Percentiles rank a stretch among this genome's conserved stretches.
Conservation (phyloP, 2,329 filamentous ascomycete species). For the Arthroderma sp. region DNA sequence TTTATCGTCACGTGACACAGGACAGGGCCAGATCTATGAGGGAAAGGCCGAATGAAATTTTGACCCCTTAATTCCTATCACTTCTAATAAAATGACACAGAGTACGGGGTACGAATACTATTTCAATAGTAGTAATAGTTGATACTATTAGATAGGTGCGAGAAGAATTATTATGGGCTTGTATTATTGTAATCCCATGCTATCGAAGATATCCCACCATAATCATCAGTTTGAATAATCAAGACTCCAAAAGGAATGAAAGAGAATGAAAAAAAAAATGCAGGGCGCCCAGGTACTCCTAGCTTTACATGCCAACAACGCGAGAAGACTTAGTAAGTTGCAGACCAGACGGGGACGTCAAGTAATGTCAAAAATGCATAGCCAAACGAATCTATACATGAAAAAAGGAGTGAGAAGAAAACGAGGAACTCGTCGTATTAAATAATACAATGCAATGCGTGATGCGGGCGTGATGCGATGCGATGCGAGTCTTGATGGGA, state of each 20-base stretch:
- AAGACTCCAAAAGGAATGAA: slow-evolving; percentile 2
- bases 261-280: neutral
- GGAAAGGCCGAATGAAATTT: too few relatives aligned
- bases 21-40: neutral
- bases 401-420: neutral
- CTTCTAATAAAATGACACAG: too few relatives aligned
- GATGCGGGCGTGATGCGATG: neutral
- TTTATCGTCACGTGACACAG: neutral
- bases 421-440: neutral
- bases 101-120: too few relatives aligned
- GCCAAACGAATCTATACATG: neutral
- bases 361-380: neutral
- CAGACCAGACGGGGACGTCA: neutral
- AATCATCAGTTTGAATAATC: neutral
- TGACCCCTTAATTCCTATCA: too few relatives aligned
- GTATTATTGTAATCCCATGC: neutral
- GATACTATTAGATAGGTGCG: too few relatives aligned
- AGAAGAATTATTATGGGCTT: neutral
- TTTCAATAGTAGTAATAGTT: too few relatives aligned
- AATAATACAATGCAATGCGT: slow-evolving; percentile 5
- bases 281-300: slow-evolving; percentile 1
- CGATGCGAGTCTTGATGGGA: neutral
- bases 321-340: neutral
- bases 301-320: slow-evolving; percentile 1
- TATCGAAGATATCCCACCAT: neutral